These are phyloP conservation scores for Debaryomyces hansenii DNA, from an alignment of 805 yeast species.

Conservation along the genomic window DNA sequence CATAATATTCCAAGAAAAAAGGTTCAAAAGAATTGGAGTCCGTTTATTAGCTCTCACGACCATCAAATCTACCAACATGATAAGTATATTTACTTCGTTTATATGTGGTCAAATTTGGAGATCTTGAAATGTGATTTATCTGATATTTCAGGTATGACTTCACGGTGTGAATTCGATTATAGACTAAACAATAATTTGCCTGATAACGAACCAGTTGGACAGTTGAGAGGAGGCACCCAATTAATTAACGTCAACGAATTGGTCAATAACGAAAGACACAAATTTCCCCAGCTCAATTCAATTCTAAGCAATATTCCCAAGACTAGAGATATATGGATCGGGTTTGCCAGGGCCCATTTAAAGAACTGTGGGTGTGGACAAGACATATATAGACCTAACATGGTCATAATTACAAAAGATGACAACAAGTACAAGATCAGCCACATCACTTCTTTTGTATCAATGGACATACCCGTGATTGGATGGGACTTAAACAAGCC, in stretches of 20 bases:
- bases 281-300: constrained; percentile 1
- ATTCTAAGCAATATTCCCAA: background rate
- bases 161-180: constrained; percentile 4
- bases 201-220: constrained; percentile 20
- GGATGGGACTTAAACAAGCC: constrained; percentile 17
- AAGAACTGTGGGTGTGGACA: constrained; percentile 46
- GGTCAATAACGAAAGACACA: constrained; percentile 10
- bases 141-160: background rate
- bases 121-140: constrained; percentile 21
- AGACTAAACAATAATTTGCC: constrained; percentile 1
- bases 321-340: constrained; percentile 45
- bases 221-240: constrained; percentile 36
- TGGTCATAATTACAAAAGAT: constrained; percentile 27
- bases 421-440: constrained; percentile 20
- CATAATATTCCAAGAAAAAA: background rate
- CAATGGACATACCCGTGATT: constrained; percentile 27
- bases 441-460: constrained; percentile 29
- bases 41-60: constrained; percentile 26
- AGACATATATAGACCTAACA: constrained; percentile 44
- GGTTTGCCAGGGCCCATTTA: constrained; percentile 46
- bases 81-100: constrained; percentile 26
- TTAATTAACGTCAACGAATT: constrained; percentile 21
- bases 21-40: constrained; percentile 39
- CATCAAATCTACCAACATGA: constrained; percentile 22
- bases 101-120: constrained; percentile 29